Base-by-base conservation (phyloP, 495 filamentous ascomycete species). In the Choiromyces venosus region DNA sequence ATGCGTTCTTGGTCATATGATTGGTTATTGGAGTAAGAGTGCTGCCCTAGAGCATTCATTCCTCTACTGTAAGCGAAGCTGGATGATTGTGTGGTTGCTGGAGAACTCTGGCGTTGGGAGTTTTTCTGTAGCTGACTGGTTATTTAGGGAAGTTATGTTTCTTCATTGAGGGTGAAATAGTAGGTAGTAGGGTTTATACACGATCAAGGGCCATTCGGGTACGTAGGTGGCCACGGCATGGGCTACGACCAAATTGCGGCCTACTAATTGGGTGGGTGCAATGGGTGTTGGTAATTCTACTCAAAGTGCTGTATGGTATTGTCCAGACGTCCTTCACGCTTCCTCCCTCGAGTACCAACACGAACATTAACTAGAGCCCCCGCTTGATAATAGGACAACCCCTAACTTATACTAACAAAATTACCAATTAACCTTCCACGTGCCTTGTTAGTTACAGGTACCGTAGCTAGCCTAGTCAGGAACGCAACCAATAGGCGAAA, bases 281-380 rank as follows among this genome's bases (percentile, higher is more conserved):
- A n/a, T n/a, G n/a, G n/a, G n/a, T n/a, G n/a, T n/a, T n/a, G n/a
- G n/a, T n/a, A n/a, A n/a, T n/a, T n/a, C n/a, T n/a, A n/a, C 56
- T 66, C 25, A 29, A 37, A 25, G 40, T 42, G 38, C 33, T 37
- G 7, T 68, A 61, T n/a, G 64, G 56, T 44, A 65, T 35, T 64
- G 68, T 70, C 65, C 64, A 72, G 65, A 64, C 37, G 19, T 19
- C 61, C 69, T 67, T 71, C 64, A 65, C 44, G 36, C 38, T 18
- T 3, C n/a, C n/a, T n/a, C n/a, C n/a, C n/a, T 12, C n/a, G 0
- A 9, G 6, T 56, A n/a, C 12, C n/a, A 56, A 56, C 3, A 6
- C n/a, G n/a, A n/a, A n/a, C n/a, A n/a, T n/a, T 56, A 6, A 25
- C 5, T 21, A 56, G 9, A 25, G 9, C 6, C 46, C 46, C 29